Evolutionary conservation across 768 basidiomycete genomes (phyloP).

Genomic region (Naganishia vaughanmartiniae): DNA sequence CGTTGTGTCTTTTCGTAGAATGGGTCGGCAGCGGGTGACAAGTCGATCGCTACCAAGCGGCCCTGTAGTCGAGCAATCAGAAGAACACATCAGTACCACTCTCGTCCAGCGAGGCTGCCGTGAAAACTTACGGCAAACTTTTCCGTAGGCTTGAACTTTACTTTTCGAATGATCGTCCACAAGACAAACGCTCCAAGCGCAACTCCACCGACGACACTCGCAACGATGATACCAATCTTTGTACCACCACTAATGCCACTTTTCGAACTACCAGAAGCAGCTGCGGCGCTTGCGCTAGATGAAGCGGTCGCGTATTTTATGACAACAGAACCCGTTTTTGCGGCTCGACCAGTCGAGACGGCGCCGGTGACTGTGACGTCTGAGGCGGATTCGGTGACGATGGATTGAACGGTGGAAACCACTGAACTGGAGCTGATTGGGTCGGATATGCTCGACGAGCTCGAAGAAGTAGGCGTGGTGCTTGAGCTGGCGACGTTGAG

Average conservation of each 20-base stretch:
- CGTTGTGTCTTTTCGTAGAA: slow-evolving; percentile 49
- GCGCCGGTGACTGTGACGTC: background rate
- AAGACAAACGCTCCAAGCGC: slow-evolving; percentile 39
- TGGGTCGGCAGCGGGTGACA: slow-evolving; percentile 39
- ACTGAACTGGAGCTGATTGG: background rate
- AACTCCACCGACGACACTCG: slow-evolving; percentile 46
- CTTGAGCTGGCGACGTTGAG: background rate
- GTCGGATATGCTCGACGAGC: slow-evolving; percentile 3
- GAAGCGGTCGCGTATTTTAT: background rate
- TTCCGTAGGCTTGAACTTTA: slow-evolving; percentile 45
- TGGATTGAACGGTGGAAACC: slow-evolving; percentile 14
- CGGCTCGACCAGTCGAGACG: background rate
- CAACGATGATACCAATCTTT: slow-evolving; percentile 45
- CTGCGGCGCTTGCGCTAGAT: slow-evolving; percentile 17
- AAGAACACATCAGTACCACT: too few species aligned
- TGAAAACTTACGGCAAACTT: slow-evolving; percentile 38
- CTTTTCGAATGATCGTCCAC: slow-evolving; percentile 48
- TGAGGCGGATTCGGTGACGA: slow-evolving; percentile 1
- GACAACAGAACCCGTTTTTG: background rate
- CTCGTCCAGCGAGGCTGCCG: too few species aligned
- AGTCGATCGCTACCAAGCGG: slow-evolving; percentile 48
- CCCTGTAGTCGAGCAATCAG: slow-evolving; percentile 1
- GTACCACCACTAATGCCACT: slow-evolving; percentile 28
- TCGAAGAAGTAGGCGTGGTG: background rate
- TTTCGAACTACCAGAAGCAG: background rate